Evolutionary conservation across 805 yeast genomes (phyloP).

Genomic region (Lipomyces starkeyi): DNA sequence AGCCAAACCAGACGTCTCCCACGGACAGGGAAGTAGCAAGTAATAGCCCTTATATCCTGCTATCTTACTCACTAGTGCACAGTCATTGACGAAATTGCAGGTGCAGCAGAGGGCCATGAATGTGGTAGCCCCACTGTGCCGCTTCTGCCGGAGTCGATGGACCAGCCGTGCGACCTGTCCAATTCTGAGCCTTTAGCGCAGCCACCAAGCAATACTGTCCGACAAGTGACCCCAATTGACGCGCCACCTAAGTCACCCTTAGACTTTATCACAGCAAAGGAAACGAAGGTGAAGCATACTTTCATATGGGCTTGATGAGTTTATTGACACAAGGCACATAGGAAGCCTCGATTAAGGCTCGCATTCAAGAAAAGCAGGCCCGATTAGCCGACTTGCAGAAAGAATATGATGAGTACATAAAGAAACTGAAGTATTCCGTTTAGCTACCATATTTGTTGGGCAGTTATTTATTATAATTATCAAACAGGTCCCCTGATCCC

Average conservation of each 20-base stretch:
- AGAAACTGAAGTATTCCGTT: slow-evolving; percentile 24
- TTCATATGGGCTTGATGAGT: neutral
- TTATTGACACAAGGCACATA: neutral
- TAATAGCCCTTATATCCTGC: neutral
- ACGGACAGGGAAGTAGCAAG: neutral
- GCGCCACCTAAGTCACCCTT: neutral
- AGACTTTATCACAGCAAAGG: neutral
- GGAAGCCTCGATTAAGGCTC: slow-evolving; percentile 23
- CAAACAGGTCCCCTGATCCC: slow-evolving; percentile 47
- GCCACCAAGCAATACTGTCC: neutral
- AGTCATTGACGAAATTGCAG: neutral
- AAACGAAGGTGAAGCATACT: neutral
- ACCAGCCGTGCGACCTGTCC: neutral
- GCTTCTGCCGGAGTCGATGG: neutral
- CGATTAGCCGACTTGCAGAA: slow-evolving; percentile 22
- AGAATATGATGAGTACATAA: slow-evolving; percentile 24
- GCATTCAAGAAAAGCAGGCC: slow-evolving; percentile 31
- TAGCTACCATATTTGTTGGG: neutral
- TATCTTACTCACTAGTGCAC: neutral
- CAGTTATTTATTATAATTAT: neutral
- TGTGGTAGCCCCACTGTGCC: too few relatives aligned
- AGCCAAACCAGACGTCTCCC: neutral
- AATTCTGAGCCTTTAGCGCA: neutral
- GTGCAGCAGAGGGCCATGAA: neutral
- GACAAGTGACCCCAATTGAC: neutral